Evolutionary conservation across 768 basidiomycete genomes (phyloP).

Genomic region (Thelephora ganbajun): DNA sequence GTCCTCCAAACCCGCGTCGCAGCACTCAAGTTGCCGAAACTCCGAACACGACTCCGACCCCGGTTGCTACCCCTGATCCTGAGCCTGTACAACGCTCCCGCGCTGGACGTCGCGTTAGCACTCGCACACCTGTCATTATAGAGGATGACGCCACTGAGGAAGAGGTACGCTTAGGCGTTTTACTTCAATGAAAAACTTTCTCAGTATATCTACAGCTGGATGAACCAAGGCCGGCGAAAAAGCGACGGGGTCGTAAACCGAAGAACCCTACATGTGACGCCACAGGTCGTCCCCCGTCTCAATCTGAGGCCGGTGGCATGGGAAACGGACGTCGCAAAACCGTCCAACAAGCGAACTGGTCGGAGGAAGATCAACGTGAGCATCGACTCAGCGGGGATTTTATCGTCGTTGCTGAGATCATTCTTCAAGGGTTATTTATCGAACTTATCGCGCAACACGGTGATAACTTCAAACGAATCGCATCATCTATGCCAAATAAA

Average conservation of each 20-base stretch:
- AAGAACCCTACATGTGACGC: conserved; percentile 14
- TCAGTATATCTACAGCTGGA: conserved; percentile 10
- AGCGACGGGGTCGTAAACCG: conserved; percentile 17
- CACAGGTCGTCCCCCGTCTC: conserved; percentile 11
- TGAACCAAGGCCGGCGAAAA: conserved; percentile 20
- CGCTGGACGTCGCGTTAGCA: conserved; percentile 21
- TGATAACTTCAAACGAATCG: conserved; percentile 55
- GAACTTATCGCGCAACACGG: conserved; percentile 47
- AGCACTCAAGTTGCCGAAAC: neutral
- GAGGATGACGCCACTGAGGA: conserved; percentile 19
- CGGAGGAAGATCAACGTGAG: conserved; percentile 53
- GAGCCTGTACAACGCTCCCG: conserved; percentile 29
- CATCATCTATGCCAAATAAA: conserved; percentile 52
- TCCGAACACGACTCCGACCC: conserved; percentile 22
- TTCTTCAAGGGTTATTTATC: conserved; percentile 31
- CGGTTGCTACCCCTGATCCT: conserved; percentile 60
- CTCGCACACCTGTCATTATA: conserved; percentile 15
- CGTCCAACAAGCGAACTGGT: conserved; percentile 35
- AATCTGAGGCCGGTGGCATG: conserved; percentile 9
- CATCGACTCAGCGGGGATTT: neutral
- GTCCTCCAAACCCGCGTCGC: conserved; percentile 2
- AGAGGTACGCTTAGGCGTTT: conserved; percentile 11
- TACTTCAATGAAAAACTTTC: neutral
- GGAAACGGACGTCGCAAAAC: conserved; percentile 15
- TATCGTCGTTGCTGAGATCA: conserved; percentile 1